Conservation (phyloP, 176 grass and related monocot species). For the Phragmites australis region DNA sequence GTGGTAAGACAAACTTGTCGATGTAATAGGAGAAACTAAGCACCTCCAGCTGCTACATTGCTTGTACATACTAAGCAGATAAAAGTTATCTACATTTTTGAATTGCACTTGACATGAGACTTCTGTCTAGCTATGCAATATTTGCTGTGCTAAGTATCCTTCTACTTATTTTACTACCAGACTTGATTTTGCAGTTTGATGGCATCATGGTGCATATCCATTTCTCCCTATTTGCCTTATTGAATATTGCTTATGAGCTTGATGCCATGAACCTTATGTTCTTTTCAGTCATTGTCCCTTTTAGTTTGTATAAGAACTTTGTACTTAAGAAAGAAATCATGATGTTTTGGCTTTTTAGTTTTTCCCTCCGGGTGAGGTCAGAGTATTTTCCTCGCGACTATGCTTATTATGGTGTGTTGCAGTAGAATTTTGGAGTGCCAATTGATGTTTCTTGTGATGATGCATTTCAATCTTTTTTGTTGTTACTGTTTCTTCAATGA, state of each 20-base stretch:
- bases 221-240: background rate
- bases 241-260: background rate
- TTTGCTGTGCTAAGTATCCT: background rate
- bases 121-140: background rate
- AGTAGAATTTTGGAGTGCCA: background rate
- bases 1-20: background rate
- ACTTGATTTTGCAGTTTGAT: background rate
- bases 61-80: background rate
- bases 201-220: conserved; percentile 6
- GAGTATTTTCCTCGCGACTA: background rate
- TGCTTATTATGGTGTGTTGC: background rate
- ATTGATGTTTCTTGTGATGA: conserved; percentile 2
- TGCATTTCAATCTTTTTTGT: conserved; percentile 1
- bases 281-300: background rate
- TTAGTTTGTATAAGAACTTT: background rate
- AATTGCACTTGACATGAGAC: background rate
- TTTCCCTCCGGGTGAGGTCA: background rate
- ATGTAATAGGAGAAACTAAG: conserved; percentile 4
- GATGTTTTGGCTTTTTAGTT: background rate
- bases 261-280: conserved; percentile 1
- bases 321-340: background rate
- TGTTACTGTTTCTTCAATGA: background rate
- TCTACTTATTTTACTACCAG: background rate
- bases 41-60: background rate
- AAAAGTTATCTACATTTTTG: conserved; percentile 4